Percentiles rank a stretch among this genome's conserved stretches.
Evolutionary conservation across 2,329 filamentous ascomycete genomes (phyloP).

Genomic region (Sphaceloma murrayae): DNA sequence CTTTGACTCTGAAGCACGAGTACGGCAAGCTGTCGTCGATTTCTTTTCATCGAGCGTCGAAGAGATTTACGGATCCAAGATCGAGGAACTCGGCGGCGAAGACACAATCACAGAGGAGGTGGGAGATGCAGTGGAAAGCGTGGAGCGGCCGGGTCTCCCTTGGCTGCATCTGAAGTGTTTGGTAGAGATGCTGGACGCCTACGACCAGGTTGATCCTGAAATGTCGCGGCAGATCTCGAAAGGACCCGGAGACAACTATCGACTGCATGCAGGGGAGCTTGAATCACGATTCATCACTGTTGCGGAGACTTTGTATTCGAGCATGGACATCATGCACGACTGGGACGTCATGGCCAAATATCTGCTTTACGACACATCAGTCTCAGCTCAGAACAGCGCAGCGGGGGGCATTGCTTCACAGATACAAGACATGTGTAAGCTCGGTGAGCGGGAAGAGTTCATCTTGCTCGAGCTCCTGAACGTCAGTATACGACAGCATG

Average conservation of each 20-base stretch:
- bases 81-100: constrained; percentile 76
- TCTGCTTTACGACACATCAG: constrained; percentile 81
- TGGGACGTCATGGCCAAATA: constrained; percentile 90
- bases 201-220: constrained; percentile 55
- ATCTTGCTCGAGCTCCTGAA: constrained; percentile 82
- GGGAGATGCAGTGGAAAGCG: constrained; percentile 60
- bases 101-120: constrained; percentile 68
- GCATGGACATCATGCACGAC: constrained; percentile 66
- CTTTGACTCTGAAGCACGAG: constrained; percentile 74
- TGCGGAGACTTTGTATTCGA: constrained; percentile 74
- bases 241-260: constrained; percentile 28
- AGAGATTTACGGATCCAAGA: constrained; percentile 66
- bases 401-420: constrained; percentile 52
- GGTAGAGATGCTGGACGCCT: constrained; percentile 70
- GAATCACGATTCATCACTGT: constrained; percentile 81
- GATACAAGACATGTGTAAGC: constrained; percentile 63
- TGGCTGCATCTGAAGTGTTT: constrained; percentile 93
- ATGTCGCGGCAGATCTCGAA: constrained; percentile 42
- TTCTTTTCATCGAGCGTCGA: constrained; percentile 87
- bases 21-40: constrained; percentile 77
- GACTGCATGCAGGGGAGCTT: constrained; percentile 54
- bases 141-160: constrained; percentile 52
- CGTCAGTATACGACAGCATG: constrained; percentile 64
- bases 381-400: constrained; percentile 41
- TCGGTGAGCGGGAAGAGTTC: constrained; percentile 66